Percentiles rank a stretch among this genome's conserved stretches.
phyloP scores from a whole-genome alignment of 768 basidiomycete genomes.

The Suillus discolor region DNA sequence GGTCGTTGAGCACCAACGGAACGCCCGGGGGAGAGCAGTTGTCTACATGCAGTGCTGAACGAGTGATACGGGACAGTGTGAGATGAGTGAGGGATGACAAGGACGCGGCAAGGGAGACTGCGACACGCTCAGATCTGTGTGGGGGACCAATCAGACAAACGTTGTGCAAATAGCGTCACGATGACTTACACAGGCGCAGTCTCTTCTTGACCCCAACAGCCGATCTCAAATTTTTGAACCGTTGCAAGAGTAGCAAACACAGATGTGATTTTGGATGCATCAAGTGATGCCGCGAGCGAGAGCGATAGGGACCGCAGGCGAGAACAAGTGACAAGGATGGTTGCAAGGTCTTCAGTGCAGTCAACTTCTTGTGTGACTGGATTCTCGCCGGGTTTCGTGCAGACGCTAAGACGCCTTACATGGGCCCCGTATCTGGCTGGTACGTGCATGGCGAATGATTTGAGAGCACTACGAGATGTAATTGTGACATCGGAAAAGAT shows the following conservation, averaged over 20 bases:
- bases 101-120: conserved; percentile 67
- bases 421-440: conserved; percentile 55
- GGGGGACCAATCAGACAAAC: neutral
- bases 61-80: conserved; percentile 62
- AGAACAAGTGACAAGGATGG: conserved; percentile 51
- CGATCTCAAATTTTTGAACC: conserved; percentile 22
- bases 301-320: conserved; percentile 39
- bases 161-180: conserved; percentile 9
- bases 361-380: conserved; percentile 29
- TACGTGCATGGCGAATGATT: conserved; percentile 56
- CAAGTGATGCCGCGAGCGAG: conserved; percentile 30
- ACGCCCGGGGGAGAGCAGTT: conserved; percentile 45
- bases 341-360: conserved; percentile 49
- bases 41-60: conserved; percentile 67
- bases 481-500: conserved; percentile 63
- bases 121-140: conserved; percentile 55
- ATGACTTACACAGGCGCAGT: conserved; percentile 39
- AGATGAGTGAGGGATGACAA: conserved; percentile 57
- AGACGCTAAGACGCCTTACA: conserved; percentile 51
- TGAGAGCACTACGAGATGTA: conserved; percentile 45
- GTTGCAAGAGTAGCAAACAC: conserved; percentile 25
- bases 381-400: conserved; percentile 38
- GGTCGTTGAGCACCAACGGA: conserved; percentile 64
- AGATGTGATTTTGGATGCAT: conserved; percentile 18
- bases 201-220: conserved; percentile 35